Evolutionary conservation across 2,329 filamentous ascomycete genomes (phyloP).

Genomic region (Hawksworthiomyces lignivorus): DNA sequence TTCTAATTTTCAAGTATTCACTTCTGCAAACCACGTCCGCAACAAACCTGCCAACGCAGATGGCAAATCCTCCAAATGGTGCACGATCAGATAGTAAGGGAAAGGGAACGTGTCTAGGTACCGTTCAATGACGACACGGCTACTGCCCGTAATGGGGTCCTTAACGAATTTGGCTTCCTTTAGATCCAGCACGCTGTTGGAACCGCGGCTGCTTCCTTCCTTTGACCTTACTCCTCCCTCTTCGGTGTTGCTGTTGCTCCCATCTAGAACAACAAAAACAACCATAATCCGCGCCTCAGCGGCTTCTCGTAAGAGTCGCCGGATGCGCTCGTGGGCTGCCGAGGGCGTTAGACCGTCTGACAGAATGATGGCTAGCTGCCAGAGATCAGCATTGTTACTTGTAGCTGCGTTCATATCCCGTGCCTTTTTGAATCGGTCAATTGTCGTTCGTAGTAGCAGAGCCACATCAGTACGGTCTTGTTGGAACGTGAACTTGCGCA

Average conservation of each 20-base stretch:
- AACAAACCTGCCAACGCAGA: constrained; percentile 78
- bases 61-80: constrained; percentile 85
- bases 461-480: constrained; percentile 83
- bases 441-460: constrained; percentile 66
- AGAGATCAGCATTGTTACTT: constrained; percentile 59
- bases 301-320: constrained; percentile 75
- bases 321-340: constrained; percentile 71
- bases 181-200: constrained; percentile 74
- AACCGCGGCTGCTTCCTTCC: constrained; percentile 25
- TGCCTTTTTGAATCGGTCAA: constrained; percentile 74
- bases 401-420: constrained; percentile 35
- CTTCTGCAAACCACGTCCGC: constrained; percentile 89
- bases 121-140: constrained; percentile 72
- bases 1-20: constrained; percentile 32
- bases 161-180: constrained; percentile 77
- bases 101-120: constrained; percentile 97
- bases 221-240: constrained; percentile 24
- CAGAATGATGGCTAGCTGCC: constrained; percentile 90
- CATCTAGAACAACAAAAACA: constrained; percentile 94
- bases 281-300: constrained; percentile 95
- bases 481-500: constrained; percentile 76
- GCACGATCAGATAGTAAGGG: constrained; percentile 90
- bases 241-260: constrained; percentile 24
- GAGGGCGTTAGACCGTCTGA: constrained; percentile 88
- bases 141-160: constrained; percentile 46